A percentile compares a stretch with the other conserved stretches of the same genome.
phyloP scores from a whole-genome alignment of 805 yeast species.

The Kregervanrija fluxuum region DNA sequence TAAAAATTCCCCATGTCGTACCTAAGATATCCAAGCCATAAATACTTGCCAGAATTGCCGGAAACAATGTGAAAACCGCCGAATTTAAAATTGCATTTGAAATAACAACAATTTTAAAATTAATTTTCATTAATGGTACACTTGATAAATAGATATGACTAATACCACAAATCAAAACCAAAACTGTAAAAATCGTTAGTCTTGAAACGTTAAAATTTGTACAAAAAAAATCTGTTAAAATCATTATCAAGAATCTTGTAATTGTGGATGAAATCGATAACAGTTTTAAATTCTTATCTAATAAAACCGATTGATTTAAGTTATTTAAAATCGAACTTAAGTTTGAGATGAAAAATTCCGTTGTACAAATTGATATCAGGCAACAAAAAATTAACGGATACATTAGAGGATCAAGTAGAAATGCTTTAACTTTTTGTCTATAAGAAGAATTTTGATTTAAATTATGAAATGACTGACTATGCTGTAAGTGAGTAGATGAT shows the following conservation, averaged over 20 bases:
- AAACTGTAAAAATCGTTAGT: constrained; percentile 19
- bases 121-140: constrained; percentile 13
- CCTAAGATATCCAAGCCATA: constrained; percentile 91
- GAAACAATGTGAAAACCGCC: constrained; percentile 76
- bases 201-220: constrained; percentile 20
- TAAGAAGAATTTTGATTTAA: constrained; percentile 7
- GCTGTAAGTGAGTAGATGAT: constrained; percentile 6
- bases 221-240: constrained; percentile 54
- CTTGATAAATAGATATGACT: constrained; percentile 26
- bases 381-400: constrained; percentile 60
- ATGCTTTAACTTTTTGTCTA: constrained; percentile 10
- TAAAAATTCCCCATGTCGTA: constrained; percentile 86
- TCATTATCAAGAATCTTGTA: constrained; percentile 62
- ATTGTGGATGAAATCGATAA: constrained; percentile 60
- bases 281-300: constrained; percentile 20
- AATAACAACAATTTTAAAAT: constrained; percentile 18
- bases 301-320: constrained; percentile 9
- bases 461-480: constrained; percentile 7
- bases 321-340: constrained; percentile 44
- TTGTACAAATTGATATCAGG: constrained; percentile 68
- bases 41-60: constrained; percentile 72
- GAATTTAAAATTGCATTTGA: constrained; percentile 44
- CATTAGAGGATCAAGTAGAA: constrained; percentile 49
- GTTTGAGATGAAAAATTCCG: constrained; percentile 81
- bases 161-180: constrained; percentile 21